Evolutionary conservation across 129 eudicot genomes (phyloP), one percentile per base, ranked within the genome.

Genomic region (Arctium minus): DNA sequence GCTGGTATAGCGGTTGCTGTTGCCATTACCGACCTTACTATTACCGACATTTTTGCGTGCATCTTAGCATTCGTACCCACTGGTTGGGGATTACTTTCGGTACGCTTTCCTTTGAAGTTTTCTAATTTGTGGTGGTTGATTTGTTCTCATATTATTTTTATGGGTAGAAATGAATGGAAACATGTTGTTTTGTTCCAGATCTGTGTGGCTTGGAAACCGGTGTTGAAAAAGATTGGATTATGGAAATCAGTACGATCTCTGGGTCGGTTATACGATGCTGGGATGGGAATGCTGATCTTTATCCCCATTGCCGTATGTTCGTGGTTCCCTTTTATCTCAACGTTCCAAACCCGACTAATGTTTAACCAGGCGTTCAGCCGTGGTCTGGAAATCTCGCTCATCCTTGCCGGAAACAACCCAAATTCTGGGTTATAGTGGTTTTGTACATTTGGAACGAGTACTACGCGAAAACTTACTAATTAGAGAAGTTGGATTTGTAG

Each of bases 331-430:
- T 96, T 96, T 56, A 83, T 90, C 44, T 96, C 99, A 2, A 96
- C 99, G 13, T 96, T 96, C 85, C 99, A 96, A 88, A 96, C 99
- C 18, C 88, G 99, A 39, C 90, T 96, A 13, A 96, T 96, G 99
- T 96, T 93, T 84, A 96, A 96, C 84, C 98, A 96, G 83, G 99
- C 98, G 12, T 96, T 96, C 80, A 96, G 99, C 87, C 87, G 97
- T 56, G 99, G 98, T 68, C 85, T 93, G 75, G 99, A 96, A 77
- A 96, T 96, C 29, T 93, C 99, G 12, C 99, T 96, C 38, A 96
- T 96, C 83, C 89, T 96, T 39, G 98, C 98, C 22, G 98, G 99
- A 76, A 96, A 96, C 89, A 91, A 91, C 88, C 95, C 97, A 1
- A 96, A 96, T 30, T 71, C 90, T 40, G 98, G 91, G 8, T 82